Evolutionary conservation across 2,329 filamentous ascomycete species (phyloP).

Genomic region (Hypoxylon sp.): DNA sequence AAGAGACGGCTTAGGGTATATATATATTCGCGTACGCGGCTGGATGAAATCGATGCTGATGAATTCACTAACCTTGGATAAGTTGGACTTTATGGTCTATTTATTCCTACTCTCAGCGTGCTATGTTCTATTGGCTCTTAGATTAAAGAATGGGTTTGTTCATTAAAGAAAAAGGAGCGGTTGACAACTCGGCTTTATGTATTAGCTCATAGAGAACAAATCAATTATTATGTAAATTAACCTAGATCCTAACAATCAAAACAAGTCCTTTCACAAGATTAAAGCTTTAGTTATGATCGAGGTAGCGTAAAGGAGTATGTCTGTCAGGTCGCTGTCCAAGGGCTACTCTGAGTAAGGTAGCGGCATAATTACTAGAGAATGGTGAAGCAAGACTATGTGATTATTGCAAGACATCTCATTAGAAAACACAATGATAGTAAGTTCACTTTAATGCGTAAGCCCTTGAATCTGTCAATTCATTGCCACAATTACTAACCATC

Average conservation of each 20-base stretch:
- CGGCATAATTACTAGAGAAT: background rate
- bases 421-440: background rate
- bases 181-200: background rate
- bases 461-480: slow-evolving; percentile 19
- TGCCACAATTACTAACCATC: slow-evolving; percentile 13
- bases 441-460: background rate
- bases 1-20: background rate
- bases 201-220: background rate
- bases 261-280: background rate
- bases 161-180: background rate
- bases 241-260: background rate
- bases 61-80: background rate
- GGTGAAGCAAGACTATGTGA: background rate
- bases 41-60: background rate
- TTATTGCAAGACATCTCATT: background rate
- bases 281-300: background rate
- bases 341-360: background rate
- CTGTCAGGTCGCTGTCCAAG: background rate
- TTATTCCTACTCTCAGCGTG: background rate
- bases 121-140: background rate
- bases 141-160: background rate
- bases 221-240: background rate
- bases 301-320: background rate
- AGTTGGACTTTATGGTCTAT: background rate
- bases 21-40: background rate